Evolutionary conservation across 192 early-diverging fungal genomes (phyloP), one percentile per base, ranked within the genome.

Genomic region (Rhizophlyctis rosea): DNA sequence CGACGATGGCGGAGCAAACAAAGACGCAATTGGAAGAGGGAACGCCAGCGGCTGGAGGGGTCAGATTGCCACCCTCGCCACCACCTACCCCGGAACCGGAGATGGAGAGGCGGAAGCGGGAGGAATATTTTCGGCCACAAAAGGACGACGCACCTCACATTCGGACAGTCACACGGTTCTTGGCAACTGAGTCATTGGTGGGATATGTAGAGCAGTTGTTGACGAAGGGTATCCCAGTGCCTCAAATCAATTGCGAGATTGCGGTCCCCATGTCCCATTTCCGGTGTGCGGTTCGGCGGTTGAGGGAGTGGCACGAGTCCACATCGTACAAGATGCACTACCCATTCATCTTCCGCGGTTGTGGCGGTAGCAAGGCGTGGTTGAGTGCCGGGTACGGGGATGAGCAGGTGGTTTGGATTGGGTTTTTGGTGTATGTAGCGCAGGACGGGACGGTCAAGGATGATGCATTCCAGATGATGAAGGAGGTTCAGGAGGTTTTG

Each of bases 211-310:
- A 68, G 47, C 67, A 69, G 34, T 50, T 74, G 23, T 59, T 61
- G 30, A 61, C 52, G 30, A 74, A 74, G 48, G 72, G 72, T 0
- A 74, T 74, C 28, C 72, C 72, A 9, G 72, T 69, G 14, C 72
- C 72, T 3, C 72, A 74, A 69, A 55, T 74, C 67, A 74, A 74
- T 63, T 68, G 66, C 54, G 72, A 74, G 33, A 63, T 74, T 47
- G 72, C 72, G 14, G 62, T 74, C 18, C 72, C 72, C 11, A 3
- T 74, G 28, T 25, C 54, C 1, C 48, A 65, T 9, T 65, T 71
- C 31, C 28, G 25, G 36, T 33, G 50, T 24, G 61, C 67, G 7
- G 60, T 63, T 0, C 36, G 31, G 1, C 62, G 62, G 5, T 53
- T 74, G 13, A 44, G 47, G 16, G 54, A n/a, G 24, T 65, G 63